These are phyloP conservation scores for Sugiyamaella smithiae DNA, from an alignment of 805 yeast species.

Conservation along the genomic window DNA sequence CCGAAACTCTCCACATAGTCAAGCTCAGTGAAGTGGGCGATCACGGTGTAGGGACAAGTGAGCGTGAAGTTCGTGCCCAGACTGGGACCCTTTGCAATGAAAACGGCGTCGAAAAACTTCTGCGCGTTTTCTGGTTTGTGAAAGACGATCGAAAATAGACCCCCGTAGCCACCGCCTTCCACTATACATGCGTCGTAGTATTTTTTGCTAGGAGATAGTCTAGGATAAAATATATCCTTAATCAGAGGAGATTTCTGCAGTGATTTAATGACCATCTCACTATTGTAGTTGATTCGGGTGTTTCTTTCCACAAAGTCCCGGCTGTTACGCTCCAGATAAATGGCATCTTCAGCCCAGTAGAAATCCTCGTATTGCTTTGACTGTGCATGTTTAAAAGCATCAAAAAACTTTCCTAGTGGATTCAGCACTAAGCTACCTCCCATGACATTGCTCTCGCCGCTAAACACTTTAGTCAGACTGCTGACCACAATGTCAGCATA, in stretches of 20 bases:
- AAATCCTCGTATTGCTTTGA: conserved; percentile 65
- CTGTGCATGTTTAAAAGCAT: conserved; percentile 46
- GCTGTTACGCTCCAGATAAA: conserved; percentile 87
- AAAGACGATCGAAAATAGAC: conserved; percentile 73
- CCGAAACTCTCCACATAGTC: conserved; percentile 81
- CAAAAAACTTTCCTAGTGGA: conserved; percentile 54
- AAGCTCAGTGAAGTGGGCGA: conserved; percentile 80
- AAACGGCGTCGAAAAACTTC: conserved; percentile 67
- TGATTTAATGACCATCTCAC: conserved; percentile 38
- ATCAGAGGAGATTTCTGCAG: conserved; percentile 43
- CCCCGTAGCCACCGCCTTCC: conserved; percentile 82
- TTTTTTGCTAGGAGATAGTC: conserved; percentile 46
- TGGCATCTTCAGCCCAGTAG: conserved; percentile 93
- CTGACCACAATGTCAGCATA: conserved; percentile 85
- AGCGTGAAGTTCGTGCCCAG: conserved; percentile 86
- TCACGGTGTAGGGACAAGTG: conserved; percentile 84
- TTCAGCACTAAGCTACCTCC: conserved; percentile 86
- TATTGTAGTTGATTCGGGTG: conserved; percentile 37
- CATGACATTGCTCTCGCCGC: conserved; percentile 95
- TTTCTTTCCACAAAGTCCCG: conserved; percentile 77
- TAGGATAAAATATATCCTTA: conserved; percentile 70
- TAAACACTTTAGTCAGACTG: conserved; percentile 86
- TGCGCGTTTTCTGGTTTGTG: conserved; percentile 60
- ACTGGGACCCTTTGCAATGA: conserved; percentile 83
- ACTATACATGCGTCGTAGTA: conserved; percentile 72